Evolutionary conservation across 768 basidiomycete species (phyloP), one percentile per base, ranked within the genome.

Genomic region (Suillus bovinus): DNA sequence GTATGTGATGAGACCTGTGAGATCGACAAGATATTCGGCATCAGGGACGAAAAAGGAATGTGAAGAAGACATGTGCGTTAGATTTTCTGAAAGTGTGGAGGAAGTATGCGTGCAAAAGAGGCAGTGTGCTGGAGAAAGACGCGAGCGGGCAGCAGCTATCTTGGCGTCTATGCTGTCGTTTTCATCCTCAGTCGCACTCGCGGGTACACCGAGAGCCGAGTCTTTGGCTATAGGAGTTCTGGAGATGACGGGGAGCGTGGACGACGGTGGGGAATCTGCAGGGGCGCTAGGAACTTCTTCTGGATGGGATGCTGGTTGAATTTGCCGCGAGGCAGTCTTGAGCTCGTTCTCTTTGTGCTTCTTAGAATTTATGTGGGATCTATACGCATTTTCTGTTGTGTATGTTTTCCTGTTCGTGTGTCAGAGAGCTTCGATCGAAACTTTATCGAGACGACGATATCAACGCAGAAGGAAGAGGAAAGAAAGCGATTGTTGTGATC

Each of bases 11-110:
- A 99, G 84, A 5, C 96, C 97, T 6, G 85, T 68, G 41, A 91
- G 75, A 76, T 99, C 94, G 69, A 89, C 79, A 68, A 99, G 86
- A 75, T 91, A 96, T 54, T 97, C 93, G 46, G 87, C 87, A 68
- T 99, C 96, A 50, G 97, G 97, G 64, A 99, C 82, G 81, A 96
- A 97, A 82, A 99, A 99, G 10, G 94, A 94, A 76, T 99, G 97
- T 0, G 74, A 74, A 56, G 75, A 72, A 44, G 90, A 86, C 97
- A 99, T 99, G 81, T 99, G 97, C 1, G 82, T 76, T 44, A 96
- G 82, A 68, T 88, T 94, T 5, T 81, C 84, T 20, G 86, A 80
- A 38, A 93, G 75, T 11, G 85, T 79, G 0, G 78, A 34, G 22
- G 81, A 78, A 17, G 79, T 72, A 34, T 78, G 66, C 6, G 84